Percentiles rank a stretch among this genome's conserved stretches.
These are phyloP conservation scores for Verticillium longisporum DNA, from an alignment of 2,329 filamentous ascomycete genomes.

Conservation along the genomic window DNA sequence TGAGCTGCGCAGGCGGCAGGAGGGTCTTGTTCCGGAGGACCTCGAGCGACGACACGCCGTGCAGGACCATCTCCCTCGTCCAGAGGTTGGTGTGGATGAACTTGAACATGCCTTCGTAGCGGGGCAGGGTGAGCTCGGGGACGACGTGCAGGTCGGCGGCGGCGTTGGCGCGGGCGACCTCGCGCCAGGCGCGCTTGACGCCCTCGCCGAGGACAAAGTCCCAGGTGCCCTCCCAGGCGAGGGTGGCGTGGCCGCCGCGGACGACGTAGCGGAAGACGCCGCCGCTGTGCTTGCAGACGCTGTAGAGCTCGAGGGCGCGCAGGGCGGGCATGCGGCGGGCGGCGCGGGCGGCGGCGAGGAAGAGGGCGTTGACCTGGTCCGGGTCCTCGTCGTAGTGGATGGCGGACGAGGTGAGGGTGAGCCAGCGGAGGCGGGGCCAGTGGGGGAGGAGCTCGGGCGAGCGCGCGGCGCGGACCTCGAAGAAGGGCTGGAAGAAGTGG, in stretches of 20 bases:
- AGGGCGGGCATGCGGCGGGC: constrained; percentile 18
- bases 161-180: background rate
- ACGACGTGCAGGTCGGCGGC: background rate
- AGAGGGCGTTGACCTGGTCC: constrained; percentile 15
- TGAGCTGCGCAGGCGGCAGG: background rate
- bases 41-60: constrained; percentile 6
- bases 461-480: constrained; percentile 11
- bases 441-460: constrained; percentile 4
- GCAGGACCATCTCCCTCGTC: constrained; percentile 16
- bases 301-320: constrained; percentile 18
- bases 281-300: constrained; percentile 14
- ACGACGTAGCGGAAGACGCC: constrained; percentile 19
- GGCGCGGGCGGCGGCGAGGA: constrained; percentile 13
- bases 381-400: constrained; percentile 12
- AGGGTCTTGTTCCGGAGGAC: constrained; percentile 7
- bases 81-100: constrained; percentile 10
- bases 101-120: constrained; percentile 9
- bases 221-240: background rate
- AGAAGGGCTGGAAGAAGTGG: constrained; percentile 15
- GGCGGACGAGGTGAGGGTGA: constrained; percentile 16
- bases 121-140: background rate
- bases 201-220: background rate
- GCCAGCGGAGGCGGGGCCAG: constrained; percentile 16
- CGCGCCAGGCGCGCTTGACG: background rate
- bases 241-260: background rate